phyloP scores from a whole-genome alignment of 1,139 yeast species.

The Saccharomyces hybrid region DNA sequence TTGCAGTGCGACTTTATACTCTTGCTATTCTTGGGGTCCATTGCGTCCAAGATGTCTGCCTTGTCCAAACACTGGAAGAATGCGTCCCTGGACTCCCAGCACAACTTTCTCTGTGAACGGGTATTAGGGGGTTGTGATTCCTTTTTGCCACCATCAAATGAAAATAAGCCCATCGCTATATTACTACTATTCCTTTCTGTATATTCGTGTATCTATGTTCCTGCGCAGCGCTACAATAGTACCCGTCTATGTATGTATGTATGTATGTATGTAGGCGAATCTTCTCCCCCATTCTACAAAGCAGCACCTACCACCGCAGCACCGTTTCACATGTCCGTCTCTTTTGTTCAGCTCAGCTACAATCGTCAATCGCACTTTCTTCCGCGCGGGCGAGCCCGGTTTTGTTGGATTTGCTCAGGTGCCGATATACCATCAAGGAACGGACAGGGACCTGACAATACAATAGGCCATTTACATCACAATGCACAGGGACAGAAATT shows the following conservation, averaged over 20 bases:
- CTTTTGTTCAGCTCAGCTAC: neutral
- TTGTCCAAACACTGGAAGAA: slow-evolving; percentile 53
- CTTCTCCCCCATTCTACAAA: neutral
- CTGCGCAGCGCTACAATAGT: neutral
- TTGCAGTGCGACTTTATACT: slow-evolving; percentile 37
- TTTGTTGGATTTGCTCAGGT: neutral
- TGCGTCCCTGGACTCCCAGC: slow-evolving; percentile 63
- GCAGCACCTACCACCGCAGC: neutral
- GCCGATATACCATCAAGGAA: neutral
- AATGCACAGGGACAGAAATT: neutral
- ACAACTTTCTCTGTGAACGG: slow-evolving; percentile 45
- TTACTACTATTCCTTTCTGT: neutral
- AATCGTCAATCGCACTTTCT: neutral
- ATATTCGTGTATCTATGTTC: neutral
- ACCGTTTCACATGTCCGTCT: neutral
- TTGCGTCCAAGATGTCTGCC: slow-evolving; percentile 43
- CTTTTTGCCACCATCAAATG: slow-evolving; percentile 14
- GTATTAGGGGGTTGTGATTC: slow-evolving; percentile 30
- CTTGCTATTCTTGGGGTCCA: slow-evolving; percentile 33
- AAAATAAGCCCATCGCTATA: slow-evolving; percentile 18
- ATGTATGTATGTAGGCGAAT: neutral
- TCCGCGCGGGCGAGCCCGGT: neutral
- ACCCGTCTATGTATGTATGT: neutral
- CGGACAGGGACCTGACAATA: neutral
- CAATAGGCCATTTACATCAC: neutral